Evolutionary conservation across 176 grass and related monocot genomes (phyloP), one percentile per base, ranked within the genome.

Genomic region (Eleusine coracana): DNA sequence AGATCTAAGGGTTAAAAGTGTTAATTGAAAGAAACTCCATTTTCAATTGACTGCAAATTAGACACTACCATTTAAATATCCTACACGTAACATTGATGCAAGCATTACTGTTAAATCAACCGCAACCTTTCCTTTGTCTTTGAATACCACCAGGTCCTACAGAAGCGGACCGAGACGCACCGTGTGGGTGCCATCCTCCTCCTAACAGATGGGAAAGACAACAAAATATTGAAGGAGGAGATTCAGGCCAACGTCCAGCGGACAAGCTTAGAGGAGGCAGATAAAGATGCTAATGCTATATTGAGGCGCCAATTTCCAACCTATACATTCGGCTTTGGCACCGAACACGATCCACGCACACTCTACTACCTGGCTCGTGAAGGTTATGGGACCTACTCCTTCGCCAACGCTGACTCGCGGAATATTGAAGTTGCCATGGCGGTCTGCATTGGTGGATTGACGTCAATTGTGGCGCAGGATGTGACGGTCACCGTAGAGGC

Each of bases 321-420:
- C 59, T 62, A 62, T 62, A 62, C 59, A 7, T 62, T 62, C 23
- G 59, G 59, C 59, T 62, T 62, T 25, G 59, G 59, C n/a, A 62
- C 59, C 59, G 23, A 62, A 11, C 59, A 62, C 27, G 59, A 62
- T 62, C 59, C 59, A 62, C 59, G 59, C 59, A 62, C 59, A 25
- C 12, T 62, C n/a, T 62, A 27, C 10, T 27, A 62, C 59, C n/a
- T 62, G n/a, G 59, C 59, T 45, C n/a, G 59, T 25, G 59, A 62
- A 62, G 59, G 59, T 27, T 27, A 28, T 8, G 59, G 59, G 59
- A 62, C 59, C 9, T 62, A 62, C 59, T 62, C 59, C 59, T 62
- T 62, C 59, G 59, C 9, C 59, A 11, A 62, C 8, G 23, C 25
- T 21, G 10, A 9, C 6, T 62, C 4, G 59, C n/a, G 10, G n/a